Conservation (phyloP, 1,284 basidiomycete species). For the Melampsora americana region DNA sequence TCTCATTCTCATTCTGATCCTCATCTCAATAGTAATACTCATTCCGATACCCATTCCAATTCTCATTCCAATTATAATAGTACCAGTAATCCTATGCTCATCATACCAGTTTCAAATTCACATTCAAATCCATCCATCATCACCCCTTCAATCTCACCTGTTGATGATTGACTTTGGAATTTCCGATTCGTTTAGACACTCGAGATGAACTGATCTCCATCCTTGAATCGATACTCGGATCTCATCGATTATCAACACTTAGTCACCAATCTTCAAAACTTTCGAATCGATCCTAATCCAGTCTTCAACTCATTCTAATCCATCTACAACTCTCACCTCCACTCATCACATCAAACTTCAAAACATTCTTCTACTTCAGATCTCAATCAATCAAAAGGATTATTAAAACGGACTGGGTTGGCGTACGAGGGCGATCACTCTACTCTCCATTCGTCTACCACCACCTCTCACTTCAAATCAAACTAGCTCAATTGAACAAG, state of each 20-base stretch:
- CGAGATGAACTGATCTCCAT: not conserved
- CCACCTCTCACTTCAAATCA: not conserved
- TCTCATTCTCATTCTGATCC: too few relatives aligned
- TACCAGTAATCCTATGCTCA: too few relatives aligned
- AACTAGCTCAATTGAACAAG: not conserved
- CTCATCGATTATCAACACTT: not conserved
- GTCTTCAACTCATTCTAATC: too few relatives aligned
- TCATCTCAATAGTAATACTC: too few relatives aligned
- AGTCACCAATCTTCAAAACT: not conserved
- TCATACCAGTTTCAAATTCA: conserved; percentile 75
- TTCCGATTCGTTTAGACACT: not conserved
- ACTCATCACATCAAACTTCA: too few relatives aligned
- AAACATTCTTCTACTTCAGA: too few relatives aligned
- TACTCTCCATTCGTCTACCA: not conserved
- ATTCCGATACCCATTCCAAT: too few relatives aligned
- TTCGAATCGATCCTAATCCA: too few relatives aligned
- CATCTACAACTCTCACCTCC: too few relatives aligned
- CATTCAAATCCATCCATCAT: conserved; percentile 64
- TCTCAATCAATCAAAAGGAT: not conserved
- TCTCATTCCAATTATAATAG: not conserved
- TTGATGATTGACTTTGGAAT: too few relatives aligned
- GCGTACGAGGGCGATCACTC: not conserved
- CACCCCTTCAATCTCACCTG: not conserved
- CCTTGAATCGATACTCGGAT: not conserved
- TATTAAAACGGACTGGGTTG: not conserved